Percentiles rank a stretch among this genome's conserved stretches.
Conservation (phyloP, 2,329 filamentous ascomycete genomes). For the Mycosphaerella sp. region DNA sequence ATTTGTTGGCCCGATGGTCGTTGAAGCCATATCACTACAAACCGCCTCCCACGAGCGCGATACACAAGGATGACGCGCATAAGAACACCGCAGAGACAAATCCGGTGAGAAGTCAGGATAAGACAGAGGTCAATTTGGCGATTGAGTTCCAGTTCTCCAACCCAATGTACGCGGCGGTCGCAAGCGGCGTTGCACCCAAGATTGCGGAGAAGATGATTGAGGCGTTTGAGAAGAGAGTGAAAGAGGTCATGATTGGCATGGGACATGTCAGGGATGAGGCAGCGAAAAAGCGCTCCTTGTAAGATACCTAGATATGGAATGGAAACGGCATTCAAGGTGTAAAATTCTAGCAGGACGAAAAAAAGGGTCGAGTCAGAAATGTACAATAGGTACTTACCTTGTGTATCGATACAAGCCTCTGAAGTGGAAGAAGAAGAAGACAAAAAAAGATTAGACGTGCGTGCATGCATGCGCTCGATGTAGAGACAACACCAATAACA, state of each 20-base stretch:
- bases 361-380: background rate
- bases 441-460: too few relatives aligned
- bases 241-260: conserved; percentile 40
- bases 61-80: conserved; percentile 25
- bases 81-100: conserved; percentile 38
- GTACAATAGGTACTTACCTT: too few relatives aligned
- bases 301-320: background rate
- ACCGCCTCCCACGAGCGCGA: conserved; percentile 39
- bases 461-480: too few relatives aligned
- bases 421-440: too few relatives aligned
- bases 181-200: conserved; percentile 72
- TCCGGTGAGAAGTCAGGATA: conserved; percentile 37
- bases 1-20: conserved; percentile 64
- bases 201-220: conserved; percentile 84
- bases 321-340: background rate
- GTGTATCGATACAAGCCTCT: too few relatives aligned
- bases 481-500: too few relatives aligned
- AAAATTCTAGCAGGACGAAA: background rate
- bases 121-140: conserved; percentile 67
- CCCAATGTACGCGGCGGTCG: conserved; percentile 78
- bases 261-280: conserved; percentile 12
- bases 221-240: conserved; percentile 80
- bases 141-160: conserved; percentile 83
- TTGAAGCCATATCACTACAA: conserved; percentile 45
- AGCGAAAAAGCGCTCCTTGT: background rate